These are phyloP conservation scores for Umbelopsis isabellina DNA, from an alignment of 192 early-diverging fungal species.

Conservation along the genomic window DNA sequence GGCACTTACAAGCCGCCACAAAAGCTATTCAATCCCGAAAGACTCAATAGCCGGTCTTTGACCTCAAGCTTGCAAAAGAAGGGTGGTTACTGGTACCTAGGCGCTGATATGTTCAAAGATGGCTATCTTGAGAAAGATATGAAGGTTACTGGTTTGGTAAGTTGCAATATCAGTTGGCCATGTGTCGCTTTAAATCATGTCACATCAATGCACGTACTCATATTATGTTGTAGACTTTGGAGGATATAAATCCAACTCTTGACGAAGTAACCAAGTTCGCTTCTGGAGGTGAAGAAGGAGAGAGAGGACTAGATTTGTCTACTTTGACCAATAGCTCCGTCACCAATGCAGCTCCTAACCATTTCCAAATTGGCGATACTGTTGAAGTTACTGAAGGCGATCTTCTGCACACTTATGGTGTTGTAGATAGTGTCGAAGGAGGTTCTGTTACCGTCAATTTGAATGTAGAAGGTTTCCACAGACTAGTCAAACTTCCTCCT, in stretches of 20 bases:
- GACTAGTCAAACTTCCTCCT: conserved; percentile 61
- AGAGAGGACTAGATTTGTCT: conserved; percentile 33
- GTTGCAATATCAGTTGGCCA: not conserved
- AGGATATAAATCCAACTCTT: conserved; percentile 83
- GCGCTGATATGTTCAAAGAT: conserved; percentile 62
- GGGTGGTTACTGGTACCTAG: conserved; percentile 62
- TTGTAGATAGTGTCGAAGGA: conserved; percentile 74
- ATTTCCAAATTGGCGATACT: conserved; percentile 79
- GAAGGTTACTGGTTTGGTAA: conserved; percentile 62
- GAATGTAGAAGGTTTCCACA: conserved; percentile 56
- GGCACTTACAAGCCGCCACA: conserved; percentile 62
- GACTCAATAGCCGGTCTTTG: conserved; percentile 41
- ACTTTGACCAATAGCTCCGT: conserved; percentile 46
- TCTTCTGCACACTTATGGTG: conserved; percentile 74
- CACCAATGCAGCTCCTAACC: conserved; percentile 52
- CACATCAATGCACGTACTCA: not conserved
- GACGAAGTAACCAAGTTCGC: conserved; percentile 90
- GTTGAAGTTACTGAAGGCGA: conserved; percentile 89
- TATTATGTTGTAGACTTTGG: conserved; percentile 42
- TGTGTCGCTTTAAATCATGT: not conserved
- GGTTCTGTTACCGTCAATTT: conserved; percentile 74
- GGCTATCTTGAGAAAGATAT: conserved; percentile 89
- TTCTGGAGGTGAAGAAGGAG: conserved; percentile 64
- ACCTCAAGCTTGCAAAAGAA: conserved; percentile 58
- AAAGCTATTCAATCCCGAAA: conserved; percentile 75